Conservation (phyloP, 768 basidiomycete genomes). For the Saitozyma sp. region DNA sequence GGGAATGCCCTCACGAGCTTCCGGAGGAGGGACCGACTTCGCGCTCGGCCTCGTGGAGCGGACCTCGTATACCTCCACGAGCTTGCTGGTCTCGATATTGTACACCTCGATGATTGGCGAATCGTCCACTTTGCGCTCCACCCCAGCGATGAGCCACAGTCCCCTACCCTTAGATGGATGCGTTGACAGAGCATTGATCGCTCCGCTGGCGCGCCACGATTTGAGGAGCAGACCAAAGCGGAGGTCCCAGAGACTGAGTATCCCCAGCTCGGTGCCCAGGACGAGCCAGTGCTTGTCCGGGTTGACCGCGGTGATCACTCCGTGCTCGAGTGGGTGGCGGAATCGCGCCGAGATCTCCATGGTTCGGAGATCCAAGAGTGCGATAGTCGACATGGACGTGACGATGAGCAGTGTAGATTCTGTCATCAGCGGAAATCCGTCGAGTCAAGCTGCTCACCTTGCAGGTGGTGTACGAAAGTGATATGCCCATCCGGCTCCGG, state of each 20-base stretch:
- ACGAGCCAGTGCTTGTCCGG: constrained; percentile 83
- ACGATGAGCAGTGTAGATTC: constrained; percentile 81
- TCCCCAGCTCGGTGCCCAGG: constrained; percentile 80
- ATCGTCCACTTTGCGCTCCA: constrained; percentile 57
- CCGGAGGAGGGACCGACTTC: constrained; percentile 1
- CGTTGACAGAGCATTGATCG: constrained; percentile 58
- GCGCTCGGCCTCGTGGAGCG: constrained; percentile 24
- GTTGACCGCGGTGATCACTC: constrained; percentile 81
- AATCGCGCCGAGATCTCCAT: constrained; percentile 75
- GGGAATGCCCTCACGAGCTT: constrained; percentile 14
- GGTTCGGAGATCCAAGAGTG: constrained; percentile 77
- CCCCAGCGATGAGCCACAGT: constrained; percentile 83
- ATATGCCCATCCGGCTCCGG: constrained; percentile 26
- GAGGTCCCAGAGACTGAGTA: constrained; percentile 88
- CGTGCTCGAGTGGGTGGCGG: constrained; percentile 80
- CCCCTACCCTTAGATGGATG: constrained; percentile 87
- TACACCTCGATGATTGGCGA: constrained; percentile 74
- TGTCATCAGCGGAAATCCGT: constrained; percentile 28
- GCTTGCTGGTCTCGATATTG: constrained; percentile 78
- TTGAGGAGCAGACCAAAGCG: constrained; percentile 86
- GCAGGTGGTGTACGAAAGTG: constrained; percentile 26
- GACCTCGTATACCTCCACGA: constrained; percentile 78
- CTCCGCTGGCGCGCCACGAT: constrained; percentile 73
- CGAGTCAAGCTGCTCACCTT: constrained; percentile 21
- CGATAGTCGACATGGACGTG: constrained; percentile 75